Evolutionary conservation across 441 rosid genomes (phyloP), one percentile per base, ranked within the genome.

Genomic region (Biscutella laevigata): DNA sequence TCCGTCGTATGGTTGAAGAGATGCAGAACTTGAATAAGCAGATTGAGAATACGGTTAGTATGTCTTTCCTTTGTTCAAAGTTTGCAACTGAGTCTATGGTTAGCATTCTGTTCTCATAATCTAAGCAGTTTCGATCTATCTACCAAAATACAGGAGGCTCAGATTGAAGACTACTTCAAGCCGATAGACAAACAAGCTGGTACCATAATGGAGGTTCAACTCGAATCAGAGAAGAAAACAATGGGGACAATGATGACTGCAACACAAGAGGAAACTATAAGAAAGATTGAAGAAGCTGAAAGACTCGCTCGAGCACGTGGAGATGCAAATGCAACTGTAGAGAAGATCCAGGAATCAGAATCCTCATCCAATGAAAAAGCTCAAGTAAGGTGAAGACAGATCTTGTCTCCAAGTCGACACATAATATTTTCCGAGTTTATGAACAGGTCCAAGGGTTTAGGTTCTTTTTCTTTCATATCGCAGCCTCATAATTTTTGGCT

Each of bases 1-100:
- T 90, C 58, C 95, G 90, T 8, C 78, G 71, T 0, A 79, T 90
- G 98, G 98, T 90, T 43, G 88, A 87, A 61, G 77, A 87, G 62
- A 87, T 90, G 98, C 88, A 79, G 67, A 61, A 49, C 41, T 62
- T 90, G 44, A 90, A 82, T 69, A 79, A 64, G 59, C 74, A 59
- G 65, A 75, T 82, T 27, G 86, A 82, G 64, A 80, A 75, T 58
- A 79, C 89, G 13, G 85, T 82, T 57, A 49, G 76, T 61, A 38
- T 29, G 3, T 28, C 41, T 50, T 44, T n/a, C 5, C 32, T 44
- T 41, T 42, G 13, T 43, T 9, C 19, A 21, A 27, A 34, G 4
- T 22, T 37, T 34, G 33, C 53, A 19, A 50, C 24, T 43, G 8
- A n/a, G n/a, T n/a, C n/a, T n/a, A n/a, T n/a, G n/a, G n/a, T n/a